Evolutionary conservation across 345 rosid species (phyloP).

Genomic region (Ailanthus altissimus): DNA sequence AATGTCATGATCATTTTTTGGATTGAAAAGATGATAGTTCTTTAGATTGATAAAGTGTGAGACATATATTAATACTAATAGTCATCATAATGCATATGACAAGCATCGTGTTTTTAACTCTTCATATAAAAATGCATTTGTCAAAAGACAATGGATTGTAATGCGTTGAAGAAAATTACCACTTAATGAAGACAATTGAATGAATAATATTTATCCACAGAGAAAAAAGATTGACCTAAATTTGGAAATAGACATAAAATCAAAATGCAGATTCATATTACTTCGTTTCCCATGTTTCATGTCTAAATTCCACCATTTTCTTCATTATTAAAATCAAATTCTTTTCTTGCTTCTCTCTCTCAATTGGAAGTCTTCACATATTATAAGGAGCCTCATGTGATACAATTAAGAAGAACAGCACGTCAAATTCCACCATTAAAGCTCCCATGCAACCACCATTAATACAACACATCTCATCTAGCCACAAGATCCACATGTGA

Average conservation of each 20-base stretch:
- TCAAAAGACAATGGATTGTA: no score
- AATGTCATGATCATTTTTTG: no score
- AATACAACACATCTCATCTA: not conserved
- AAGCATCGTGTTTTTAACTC: no score
- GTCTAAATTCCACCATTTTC: not conserved
- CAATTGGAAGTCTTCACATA: not conserved
- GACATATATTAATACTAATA: no score
- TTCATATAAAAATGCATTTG: no score
- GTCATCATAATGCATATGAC: no score
- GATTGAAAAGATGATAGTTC: no score
- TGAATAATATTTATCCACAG: not conserved
- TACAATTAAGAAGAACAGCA: not conserved
- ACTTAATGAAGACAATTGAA: not conserved
- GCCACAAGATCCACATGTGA: constrained; percentile 1
- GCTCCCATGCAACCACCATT: not conserved
- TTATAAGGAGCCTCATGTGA: not conserved
- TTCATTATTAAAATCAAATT: not conserved
- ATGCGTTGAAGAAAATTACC: not conserved
- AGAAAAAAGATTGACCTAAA: no score
- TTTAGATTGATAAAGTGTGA: no score
- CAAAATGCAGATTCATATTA: not conserved
- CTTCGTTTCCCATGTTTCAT: not conserved
- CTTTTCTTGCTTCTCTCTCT: not conserved
- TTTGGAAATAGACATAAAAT: not conserved
- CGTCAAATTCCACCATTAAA: not conserved